phyloP scores from a whole-genome alignment of 805 yeast genomes.

The Saccharomycopsis sp. region DNA sequence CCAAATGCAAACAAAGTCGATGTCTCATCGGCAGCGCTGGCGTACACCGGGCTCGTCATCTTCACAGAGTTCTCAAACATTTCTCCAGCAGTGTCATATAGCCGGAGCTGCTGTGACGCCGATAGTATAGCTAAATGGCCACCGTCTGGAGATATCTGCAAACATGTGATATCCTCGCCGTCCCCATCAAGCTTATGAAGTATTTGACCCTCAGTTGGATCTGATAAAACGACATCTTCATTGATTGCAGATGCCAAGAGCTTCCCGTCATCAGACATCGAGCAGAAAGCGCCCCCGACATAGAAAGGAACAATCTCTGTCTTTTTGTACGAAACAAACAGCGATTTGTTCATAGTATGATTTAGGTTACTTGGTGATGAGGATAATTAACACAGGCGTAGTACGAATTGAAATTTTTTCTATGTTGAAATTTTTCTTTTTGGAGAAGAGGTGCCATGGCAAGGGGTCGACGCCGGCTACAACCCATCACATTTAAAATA shows the following conservation, averaged over 20 bases:
- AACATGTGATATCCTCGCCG: conserved; percentile 67
- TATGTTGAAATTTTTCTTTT: too few relatives aligned
- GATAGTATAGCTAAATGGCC: conserved; percentile 60
- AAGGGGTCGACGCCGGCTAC: too few relatives aligned
- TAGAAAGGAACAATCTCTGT: too few relatives aligned
- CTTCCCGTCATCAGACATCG: conserved; percentile 52
- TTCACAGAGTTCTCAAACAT: conserved; percentile 43
- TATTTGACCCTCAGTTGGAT: conserved; percentile 47
- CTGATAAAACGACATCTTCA: conserved; percentile 67
- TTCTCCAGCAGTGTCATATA: conserved; percentile 35
- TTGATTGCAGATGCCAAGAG: conserved; percentile 71
- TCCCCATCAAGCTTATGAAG: conserved; percentile 67
- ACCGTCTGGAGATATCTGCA: conserved; percentile 73
- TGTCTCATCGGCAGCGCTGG: conserved; percentile 67
- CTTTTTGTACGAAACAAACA: background rate
- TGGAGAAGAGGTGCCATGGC: too few relatives aligned
- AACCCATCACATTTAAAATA: too few relatives aligned
- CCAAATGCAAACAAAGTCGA: conserved; percentile 88
- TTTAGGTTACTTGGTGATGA: too few relatives aligned
- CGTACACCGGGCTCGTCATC: conserved; percentile 73
- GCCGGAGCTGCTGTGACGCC: conserved; percentile 72
- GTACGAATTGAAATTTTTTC: too few relatives aligned
- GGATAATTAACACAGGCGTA: too few relatives aligned
- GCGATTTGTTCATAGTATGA: background rate
- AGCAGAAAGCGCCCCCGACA: conserved; percentile 73